Evolutionary conservation across 805 yeast species (phyloP), one percentile per base, ranked within the genome.

Genomic region (Wickerhamiella hasegawae): DNA sequence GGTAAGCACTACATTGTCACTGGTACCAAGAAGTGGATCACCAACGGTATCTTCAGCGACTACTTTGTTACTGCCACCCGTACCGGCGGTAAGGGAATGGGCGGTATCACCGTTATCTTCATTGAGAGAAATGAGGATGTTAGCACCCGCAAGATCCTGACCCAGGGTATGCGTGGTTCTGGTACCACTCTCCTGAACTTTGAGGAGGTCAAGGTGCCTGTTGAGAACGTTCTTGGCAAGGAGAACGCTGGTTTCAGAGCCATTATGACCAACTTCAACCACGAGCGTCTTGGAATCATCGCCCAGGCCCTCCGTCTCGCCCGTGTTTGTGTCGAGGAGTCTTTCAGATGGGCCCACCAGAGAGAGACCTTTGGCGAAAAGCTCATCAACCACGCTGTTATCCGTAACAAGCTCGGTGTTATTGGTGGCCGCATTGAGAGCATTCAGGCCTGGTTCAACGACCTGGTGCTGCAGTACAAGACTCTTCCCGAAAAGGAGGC

Each of bases 21-120:
- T 41, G 66, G 66, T 26, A 58, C 58, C 36, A 60, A 60, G 52
- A 61, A 60, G 46, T 60, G 66, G 66, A 60, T 60, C 52, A 62
- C 66, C 35, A 62, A 62, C 43, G 65, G 66, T 27, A 46, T 58
- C 32, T 58, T 57, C 48, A 42, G 61, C 19, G 66, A 60, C 46
- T 60, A 59, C 49, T 60, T 60, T 46, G 57, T 64, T 8, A 60
- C 57, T 15, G 66, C 66, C 15, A 62, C 58, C 34, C 59, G 66
- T 31, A 62, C 66, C n/a, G 66, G 66, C 20, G 57, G 54, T 20
- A 42, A 42, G 8, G 64, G 64, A 27, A 54, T 53, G 54, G 43
- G 36, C 20, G 66, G 66, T 14, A 49, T 60, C 34, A 56, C 65
- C 5, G 44, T 61, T 34, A 40, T 60, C 33, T 46, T 60, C 21